A percentile compares a stretch with the other conserved stretches of the same genome.
Evolutionary conservation across 2,329 filamentous ascomycete genomes (phyloP).

Genomic region (Colletotrichum higginsianum): DNA sequence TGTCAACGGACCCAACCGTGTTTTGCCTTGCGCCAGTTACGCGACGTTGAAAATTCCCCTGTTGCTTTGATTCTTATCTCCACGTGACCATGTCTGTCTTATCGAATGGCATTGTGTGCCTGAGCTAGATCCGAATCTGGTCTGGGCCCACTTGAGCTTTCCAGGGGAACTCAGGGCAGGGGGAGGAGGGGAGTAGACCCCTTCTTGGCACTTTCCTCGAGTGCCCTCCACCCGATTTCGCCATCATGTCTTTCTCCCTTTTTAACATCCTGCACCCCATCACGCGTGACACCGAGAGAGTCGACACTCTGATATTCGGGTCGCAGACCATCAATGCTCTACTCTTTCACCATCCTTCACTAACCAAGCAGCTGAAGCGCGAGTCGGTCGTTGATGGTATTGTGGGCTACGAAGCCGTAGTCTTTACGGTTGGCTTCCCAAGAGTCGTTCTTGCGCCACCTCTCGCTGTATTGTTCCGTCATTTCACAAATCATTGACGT

Average conservation of each 20-base stretch:
- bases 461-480: too few species aligned
- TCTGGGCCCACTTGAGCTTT: slow-evolving; percentile 16
- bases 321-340: neutral
- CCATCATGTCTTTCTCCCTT: neutral
- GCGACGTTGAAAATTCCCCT: slow-evolving; percentile 39
- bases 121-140: neutral
- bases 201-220: slow-evolving; percentile 7
- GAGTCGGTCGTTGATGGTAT: neutral
- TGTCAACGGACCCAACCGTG: slow-evolving; percentile 34
- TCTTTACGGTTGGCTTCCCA: neutral
- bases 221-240: neutral
- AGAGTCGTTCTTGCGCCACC: neutral
- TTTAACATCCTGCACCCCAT: neutral
- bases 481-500: too few species aligned
- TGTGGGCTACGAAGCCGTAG: neutral
- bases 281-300: neutral
- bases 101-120: slow-evolving; percentile 1
- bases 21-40: slow-evolving; percentile 29
- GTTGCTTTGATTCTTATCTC: slow-evolving; percentile 15
- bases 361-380: neutral
- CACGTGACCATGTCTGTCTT: slow-evolving; percentile 9
- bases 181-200: slow-evolving; percentile 1
- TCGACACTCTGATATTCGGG: neutral
- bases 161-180: neutral
- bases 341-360: neutral